Evolutionary conservation across 1,284 basidiomycete genomes (phyloP).

Genomic region (Vanrija pseudolonga): DNA sequence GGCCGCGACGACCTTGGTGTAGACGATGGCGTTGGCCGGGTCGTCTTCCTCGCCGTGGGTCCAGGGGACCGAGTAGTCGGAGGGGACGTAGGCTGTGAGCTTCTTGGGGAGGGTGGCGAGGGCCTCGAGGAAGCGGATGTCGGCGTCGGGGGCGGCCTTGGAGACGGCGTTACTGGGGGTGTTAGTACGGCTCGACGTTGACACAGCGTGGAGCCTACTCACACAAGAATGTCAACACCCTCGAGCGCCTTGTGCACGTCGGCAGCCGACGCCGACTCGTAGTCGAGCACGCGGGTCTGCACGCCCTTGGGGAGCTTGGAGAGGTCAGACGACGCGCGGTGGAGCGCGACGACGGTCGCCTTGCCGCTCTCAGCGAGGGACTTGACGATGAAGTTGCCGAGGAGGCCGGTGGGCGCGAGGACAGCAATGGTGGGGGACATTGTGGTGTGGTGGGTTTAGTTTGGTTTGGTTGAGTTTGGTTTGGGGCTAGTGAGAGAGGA

Average conservation of each 20-base stretch:
- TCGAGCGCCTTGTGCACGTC: neutral
- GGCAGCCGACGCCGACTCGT: neutral
- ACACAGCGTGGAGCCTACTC: neutral
- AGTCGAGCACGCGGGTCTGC: conserved; percentile 10
- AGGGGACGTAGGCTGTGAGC: conserved; percentile 10
- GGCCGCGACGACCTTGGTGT: neutral
- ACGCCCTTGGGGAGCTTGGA: conserved; percentile 9
- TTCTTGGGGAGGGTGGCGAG: conserved; percentile 1
- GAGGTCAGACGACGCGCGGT: conserved; percentile 10
- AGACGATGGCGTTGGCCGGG: neutral
- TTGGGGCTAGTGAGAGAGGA: too few species aligned
- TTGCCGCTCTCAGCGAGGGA: conserved; percentile 5
- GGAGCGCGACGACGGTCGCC: conserved; percentile 12
- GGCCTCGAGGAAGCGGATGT: neutral
- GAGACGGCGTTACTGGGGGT: neutral
- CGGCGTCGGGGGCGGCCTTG: neutral
- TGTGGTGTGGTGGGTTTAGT: neutral
- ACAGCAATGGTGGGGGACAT: conserved; percentile 11
- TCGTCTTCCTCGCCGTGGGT: neutral
- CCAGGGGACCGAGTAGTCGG: conserved; percentile 14
- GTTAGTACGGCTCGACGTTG: neutral
- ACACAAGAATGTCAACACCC: conserved; percentile 4
- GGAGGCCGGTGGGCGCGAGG: conserved; percentile 8
- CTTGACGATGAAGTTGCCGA: conserved; percentile 5
- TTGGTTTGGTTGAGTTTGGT: neutral